Base-by-base conservation (phyloP, 129 eudicot genomes). In the Scalesia atractyloides region DNA sequence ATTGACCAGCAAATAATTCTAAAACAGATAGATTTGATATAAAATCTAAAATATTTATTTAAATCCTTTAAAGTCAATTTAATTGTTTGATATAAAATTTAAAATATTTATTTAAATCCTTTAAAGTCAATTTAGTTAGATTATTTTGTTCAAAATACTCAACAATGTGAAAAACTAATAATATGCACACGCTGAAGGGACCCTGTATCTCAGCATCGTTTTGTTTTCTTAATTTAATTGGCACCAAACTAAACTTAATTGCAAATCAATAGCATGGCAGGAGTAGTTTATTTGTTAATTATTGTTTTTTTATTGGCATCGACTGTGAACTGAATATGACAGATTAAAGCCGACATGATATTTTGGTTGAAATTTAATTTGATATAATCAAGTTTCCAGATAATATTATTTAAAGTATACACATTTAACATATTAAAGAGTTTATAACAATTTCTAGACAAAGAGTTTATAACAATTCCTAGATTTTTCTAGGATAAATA, bases 311-410 rank as follows among this genome's bases (percentile, higher is more conserved):
- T 68, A 47, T 49, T n/a, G 3, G 24, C 8, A 24, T 11, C 72
- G 22, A n/a, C 30, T 22, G 49, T 46, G 19, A 67, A 8, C 58
- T 68, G 48, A 49, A 49, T 49, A 49, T 13, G 54, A 49, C 19
- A 49, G n/a, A 49, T 16, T 49, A 7, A 49, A 49, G 54, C 54
- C 54, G 54, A 49, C 54, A 49, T 49, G 54, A 49, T 49, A 49
- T 49, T 49, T 49, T 49, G 54, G 54, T 49, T 49, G 54, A 49
- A 49, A 49, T 13, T 13, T 49, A 49, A 13, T 49, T 0, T 15
- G 54, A 30, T 30, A 4, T 30, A 30, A 30, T 26, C 33, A 26
- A 26, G 33, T 12, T 49, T 49, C 2, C 54, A 49, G n/a, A 13
- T 49, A 4, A 49, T 49, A 49, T 22, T 22, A 22, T 22, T 22